Percentiles rank a stretch among this genome's conserved stretches.
phyloP scores from a whole-genome alignment of 1,284 basidiomycete genomes.

The Sporisorium iseilematis-ciliati region DNA sequence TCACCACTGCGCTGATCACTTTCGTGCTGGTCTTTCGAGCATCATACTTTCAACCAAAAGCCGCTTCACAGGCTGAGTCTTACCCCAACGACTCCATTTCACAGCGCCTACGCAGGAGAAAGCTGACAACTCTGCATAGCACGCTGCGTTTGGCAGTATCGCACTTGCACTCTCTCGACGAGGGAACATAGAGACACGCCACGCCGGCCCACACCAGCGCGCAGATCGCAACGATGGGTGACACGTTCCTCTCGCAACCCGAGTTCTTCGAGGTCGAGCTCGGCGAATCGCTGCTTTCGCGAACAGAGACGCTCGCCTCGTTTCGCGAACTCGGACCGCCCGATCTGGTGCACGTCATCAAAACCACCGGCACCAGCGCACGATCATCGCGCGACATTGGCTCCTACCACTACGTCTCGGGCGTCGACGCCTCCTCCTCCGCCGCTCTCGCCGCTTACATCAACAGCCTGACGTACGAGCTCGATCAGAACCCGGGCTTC shows the following conservation, averaged over 20 bases:
- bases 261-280: constrained; percentile 80
- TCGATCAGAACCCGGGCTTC: constrained; percentile 92
- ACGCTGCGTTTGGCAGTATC: background rate
- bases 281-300: constrained; percentile 86
- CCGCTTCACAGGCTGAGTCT: background rate
- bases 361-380: constrained; percentile 79
- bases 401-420: constrained; percentile 76
- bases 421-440: constrained; percentile 95
- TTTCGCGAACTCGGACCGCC: constrained; percentile 97
- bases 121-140: background rate
- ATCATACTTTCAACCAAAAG: background rate
- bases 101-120: background rate
- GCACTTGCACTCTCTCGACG: background rate
- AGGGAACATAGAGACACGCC: background rate
- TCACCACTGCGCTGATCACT: constrained; percentile 1
- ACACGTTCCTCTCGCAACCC: constrained; percentile 66
- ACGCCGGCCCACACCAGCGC: background rate
- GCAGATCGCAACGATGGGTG: constrained; percentile 53
- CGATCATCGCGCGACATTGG: constrained; percentile 81
- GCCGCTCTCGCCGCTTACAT: constrained; percentile 97
- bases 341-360: constrained; percentile 95
- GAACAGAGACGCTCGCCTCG: constrained; percentile 91
- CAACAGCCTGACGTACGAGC: constrained; percentile 93
- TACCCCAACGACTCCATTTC: background rate
- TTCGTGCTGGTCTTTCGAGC: background rate